phyloP scores from a whole-genome alignment of 805 yeast species.

The Wickerhamiella lipophila region DNA sequence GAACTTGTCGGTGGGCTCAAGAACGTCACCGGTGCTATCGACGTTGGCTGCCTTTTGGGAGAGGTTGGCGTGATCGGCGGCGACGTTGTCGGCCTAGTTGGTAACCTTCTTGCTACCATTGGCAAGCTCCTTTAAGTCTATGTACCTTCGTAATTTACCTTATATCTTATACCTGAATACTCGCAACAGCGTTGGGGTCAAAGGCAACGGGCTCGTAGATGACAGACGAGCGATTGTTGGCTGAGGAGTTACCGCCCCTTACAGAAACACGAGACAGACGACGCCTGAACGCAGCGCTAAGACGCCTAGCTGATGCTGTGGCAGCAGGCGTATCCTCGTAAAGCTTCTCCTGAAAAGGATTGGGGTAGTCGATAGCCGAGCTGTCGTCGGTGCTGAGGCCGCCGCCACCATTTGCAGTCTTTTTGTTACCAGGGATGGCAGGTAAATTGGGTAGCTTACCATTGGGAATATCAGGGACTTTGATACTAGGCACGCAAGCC shows the following conservation, averaged over 20 bases:
- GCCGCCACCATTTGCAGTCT: neutral
- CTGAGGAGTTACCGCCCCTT: neutral
- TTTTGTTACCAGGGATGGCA: neutral
- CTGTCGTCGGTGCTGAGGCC: neutral
- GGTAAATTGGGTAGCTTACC: neutral
- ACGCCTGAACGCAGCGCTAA: neutral
- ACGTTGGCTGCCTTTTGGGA: neutral
- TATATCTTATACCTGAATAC: neutral
- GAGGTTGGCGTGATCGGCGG: neutral
- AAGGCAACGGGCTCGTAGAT: constrained; percentile 3
- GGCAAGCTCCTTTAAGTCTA: neutral
- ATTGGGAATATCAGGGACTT: neutral
- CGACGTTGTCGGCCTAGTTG: neutral
- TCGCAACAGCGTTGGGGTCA: neutral
- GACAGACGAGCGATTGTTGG: neutral
- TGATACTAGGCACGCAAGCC: neutral
- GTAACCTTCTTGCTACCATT: neutral
- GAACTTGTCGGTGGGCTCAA: neutral
- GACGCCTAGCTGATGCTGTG: neutral
- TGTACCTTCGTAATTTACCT: neutral
- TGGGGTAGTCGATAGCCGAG: constrained; percentile 7
- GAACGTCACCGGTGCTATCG: neutral
- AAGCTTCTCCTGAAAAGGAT: constrained; percentile 2
- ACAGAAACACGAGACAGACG: constrained; percentile 1
- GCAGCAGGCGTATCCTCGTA: neutral